Conservation (phyloP, 352 stramenopile species). For the Globisporangium cederbergense region DNA sequence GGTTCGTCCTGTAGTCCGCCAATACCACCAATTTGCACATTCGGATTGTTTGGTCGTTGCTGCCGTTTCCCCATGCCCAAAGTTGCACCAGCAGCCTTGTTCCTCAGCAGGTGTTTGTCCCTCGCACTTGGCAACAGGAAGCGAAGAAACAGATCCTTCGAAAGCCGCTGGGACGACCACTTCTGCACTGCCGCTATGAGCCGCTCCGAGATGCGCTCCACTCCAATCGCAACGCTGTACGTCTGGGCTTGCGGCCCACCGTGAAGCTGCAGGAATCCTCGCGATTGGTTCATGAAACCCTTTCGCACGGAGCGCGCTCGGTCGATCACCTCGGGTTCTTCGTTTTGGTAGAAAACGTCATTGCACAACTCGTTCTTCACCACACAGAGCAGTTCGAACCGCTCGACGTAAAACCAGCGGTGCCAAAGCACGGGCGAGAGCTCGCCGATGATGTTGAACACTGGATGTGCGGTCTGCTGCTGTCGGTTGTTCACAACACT, state of each 20-base stretch:
- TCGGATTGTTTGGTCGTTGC: conserved; percentile 24
- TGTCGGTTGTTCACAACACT: conserved; percentile 35
- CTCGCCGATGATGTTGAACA: conserved; percentile 89
- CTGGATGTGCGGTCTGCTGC: conserved; percentile 58
- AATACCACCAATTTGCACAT: conserved; percentile 7
- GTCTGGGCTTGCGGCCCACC: conserved; percentile 19
- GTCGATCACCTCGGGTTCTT: conserved; percentile 32
- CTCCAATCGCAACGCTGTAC: conserved; percentile 41
- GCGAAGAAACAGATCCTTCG: conserved; percentile 76
- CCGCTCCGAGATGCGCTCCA: conserved; percentile 54
- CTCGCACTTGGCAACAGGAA: conserved; percentile 40
- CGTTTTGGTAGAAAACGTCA: conserved; percentile 62
- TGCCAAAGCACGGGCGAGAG: conserved; percentile 87
- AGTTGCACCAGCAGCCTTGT: conserved; percentile 21
- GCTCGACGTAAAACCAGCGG: conserved; percentile 87
- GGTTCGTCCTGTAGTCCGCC: conserved; percentile 11
- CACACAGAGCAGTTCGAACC: conserved; percentile 78
- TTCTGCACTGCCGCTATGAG: conserved; percentile 56
- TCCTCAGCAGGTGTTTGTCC: conserved; percentile 12
- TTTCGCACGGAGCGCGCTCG: conserved; percentile 26
- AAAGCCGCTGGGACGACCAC: conserved; percentile 78
- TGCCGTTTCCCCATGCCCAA: conserved; percentile 20
- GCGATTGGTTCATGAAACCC: conserved; percentile 21
- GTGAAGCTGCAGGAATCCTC: conserved; percentile 34
- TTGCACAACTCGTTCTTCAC: conserved; percentile 63